A percentile compares a stretch with the other conserved stretches of the same genome.
Evolutionary conservation across 176 grass and related monocot genomes (phyloP).

Genomic region (Hsuehochloa calcarea): DNA sequence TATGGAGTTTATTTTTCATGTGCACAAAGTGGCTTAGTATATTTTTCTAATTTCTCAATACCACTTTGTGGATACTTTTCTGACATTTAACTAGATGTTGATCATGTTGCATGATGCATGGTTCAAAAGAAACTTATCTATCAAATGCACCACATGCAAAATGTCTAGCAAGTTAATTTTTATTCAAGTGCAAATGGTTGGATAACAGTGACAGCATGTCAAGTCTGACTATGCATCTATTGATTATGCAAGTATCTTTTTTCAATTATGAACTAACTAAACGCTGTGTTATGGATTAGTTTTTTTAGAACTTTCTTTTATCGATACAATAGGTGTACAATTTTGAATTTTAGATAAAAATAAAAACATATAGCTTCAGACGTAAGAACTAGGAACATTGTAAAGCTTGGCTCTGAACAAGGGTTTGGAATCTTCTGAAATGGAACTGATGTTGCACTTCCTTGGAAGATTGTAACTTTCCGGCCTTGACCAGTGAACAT

Average conservation of each 20-base stretch:
- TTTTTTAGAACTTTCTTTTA: background rate
- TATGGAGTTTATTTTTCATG: background rate
- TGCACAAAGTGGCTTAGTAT: background rate
- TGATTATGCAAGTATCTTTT: background rate
- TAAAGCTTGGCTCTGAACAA: constrained; percentile 2
- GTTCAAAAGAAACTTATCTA: background rate
- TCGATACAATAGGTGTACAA: background rate
- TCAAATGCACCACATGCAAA: background rate
- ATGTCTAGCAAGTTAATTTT: background rate
- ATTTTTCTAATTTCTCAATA: background rate
- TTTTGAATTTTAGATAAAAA: background rate
- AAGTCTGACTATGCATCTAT: background rate
- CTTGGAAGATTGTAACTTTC: background rate
- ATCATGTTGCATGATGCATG: background rate
- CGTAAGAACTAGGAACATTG: background rate
- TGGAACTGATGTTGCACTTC: background rate
- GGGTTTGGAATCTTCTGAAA: background rate
- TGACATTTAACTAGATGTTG: background rate
- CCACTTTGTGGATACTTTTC: background rate
- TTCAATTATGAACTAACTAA: background rate
- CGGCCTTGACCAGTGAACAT: background rate
- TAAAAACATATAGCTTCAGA: background rate
- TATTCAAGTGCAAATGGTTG: background rate
- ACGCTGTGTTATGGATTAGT: background rate
- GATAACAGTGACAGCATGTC: background rate